phyloP scores from a whole-genome alignment of 495 filamentous ascomycete species.

The Tirmania nivea region DNA sequence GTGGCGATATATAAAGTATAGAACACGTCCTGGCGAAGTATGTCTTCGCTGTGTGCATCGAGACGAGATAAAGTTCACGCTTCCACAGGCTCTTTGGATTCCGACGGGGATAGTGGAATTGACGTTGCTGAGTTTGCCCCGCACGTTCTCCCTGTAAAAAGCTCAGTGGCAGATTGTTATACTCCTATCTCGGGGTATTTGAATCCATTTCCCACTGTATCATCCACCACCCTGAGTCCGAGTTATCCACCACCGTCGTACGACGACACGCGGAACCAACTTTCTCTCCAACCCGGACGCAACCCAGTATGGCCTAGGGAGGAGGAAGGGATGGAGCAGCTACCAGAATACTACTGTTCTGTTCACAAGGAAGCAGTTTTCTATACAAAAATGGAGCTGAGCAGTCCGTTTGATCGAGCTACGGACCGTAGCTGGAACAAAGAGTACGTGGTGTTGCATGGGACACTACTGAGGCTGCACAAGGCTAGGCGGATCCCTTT shows the following conservation, averaged over 20 bases:
- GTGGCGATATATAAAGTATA: no score
- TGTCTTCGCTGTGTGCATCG: constrained; percentile 4
- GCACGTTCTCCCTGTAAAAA: constrained; percentile 4
- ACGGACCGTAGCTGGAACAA: constrained; percentile 32
- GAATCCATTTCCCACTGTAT: constrained; percentile 4
- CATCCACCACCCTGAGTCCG: not conserved
- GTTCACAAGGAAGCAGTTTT: constrained; percentile 32
- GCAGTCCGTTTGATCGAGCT: constrained; percentile 31
- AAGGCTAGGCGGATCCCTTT: constrained; percentile 23
- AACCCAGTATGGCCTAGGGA: constrained; percentile 23
- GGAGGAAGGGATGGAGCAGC: constrained; percentile 24
- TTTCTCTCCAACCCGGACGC: constrained; percentile 11
- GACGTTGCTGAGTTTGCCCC: constrained; percentile 9
- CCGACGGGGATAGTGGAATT: constrained; percentile 8
- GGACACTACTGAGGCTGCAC: constrained; percentile 38
- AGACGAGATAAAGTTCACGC: constrained; percentile 1
- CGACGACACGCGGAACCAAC: constrained; percentile 7
- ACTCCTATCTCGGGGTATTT: constrained; percentile 6
- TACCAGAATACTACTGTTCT: constrained; percentile 35
- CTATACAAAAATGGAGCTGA: constrained; percentile 35
- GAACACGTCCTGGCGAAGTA: not conserved
- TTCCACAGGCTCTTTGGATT: constrained; percentile 3
- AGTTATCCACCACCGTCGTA: constrained; percentile 10
- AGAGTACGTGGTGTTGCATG: constrained; percentile 35
- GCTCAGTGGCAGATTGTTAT: constrained; percentile 8